These are phyloP conservation scores for Trichomonas vaginalis DNA, from an alignment of 208 protist species.

Conservation along the genomic window DNA sequence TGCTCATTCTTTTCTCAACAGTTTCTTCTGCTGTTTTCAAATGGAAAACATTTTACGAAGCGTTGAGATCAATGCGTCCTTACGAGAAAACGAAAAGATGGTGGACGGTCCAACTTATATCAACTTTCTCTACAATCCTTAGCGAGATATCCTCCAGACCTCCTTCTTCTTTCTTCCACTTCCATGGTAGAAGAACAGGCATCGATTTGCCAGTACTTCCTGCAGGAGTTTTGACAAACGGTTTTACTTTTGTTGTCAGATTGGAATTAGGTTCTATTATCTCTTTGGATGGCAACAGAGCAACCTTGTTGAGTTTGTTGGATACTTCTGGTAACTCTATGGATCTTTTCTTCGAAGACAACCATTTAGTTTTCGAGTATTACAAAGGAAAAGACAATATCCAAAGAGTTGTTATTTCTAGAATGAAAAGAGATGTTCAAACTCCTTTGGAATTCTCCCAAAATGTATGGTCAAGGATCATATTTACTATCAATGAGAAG, in stretches of 20 bases:
- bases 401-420: neutral
- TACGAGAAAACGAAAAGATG: neutral
- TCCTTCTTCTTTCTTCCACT: constrained; percentile 14
- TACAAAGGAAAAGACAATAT: neutral
- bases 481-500: neutral
- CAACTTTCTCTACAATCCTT: neutral
- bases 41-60: constrained; percentile 8
- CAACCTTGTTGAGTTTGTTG: neutral
- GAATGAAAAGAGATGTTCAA: neutral
- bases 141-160: neutral
- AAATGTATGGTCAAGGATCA: neutral
- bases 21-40: constrained; percentile 7
- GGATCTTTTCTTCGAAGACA: neutral
- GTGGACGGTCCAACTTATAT: neutral
- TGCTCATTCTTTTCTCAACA: neutral
- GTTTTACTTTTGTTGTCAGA: neutral
- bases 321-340: neutral
- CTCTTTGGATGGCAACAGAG: neutral
- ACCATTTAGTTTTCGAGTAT: neutral
- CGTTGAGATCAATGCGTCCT: neutral
- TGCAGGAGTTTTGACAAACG: neutral
- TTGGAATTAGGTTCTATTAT: neutral
- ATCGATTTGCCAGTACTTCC: neutral
- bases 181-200: neutral
- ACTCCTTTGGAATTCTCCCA: neutral